Evolutionary conservation across 2,329 filamentous ascomycete genomes (phyloP).

Genomic region (Mollisia scopiformis): DNA sequence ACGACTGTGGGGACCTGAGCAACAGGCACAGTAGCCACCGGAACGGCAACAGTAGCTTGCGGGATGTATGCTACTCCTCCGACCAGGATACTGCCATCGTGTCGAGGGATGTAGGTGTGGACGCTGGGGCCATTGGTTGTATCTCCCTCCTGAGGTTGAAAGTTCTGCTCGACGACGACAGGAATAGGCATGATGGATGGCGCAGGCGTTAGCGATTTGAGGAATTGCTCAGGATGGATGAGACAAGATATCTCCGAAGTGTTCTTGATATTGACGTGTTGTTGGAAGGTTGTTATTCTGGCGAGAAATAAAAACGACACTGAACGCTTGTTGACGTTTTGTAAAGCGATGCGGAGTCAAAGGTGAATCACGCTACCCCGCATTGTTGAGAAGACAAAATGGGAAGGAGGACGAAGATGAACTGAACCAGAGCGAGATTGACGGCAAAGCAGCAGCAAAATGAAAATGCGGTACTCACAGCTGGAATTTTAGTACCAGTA

Average conservation of each 20-base stretch:
- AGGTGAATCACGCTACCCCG: background rate
- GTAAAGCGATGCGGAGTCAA: background rate
- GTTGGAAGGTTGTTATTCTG: background rate
- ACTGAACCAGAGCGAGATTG: background rate
- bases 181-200: background rate
- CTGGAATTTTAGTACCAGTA: conserved; percentile 7
- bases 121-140: conserved; percentile 57
- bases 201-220: background rate
- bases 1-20: conserved; percentile 3
- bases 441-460: background rate
- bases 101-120: conserved; percentile 57
- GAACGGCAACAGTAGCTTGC: conserved; percentile 3
- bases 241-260: background rate
- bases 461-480: background rate
- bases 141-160: conserved; percentile 61
- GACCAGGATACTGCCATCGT: conserved; percentile 30
- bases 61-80: conserved; percentile 25
- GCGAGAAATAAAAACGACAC: background rate
- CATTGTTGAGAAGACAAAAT: background rate
- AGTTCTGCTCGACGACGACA: conserved; percentile 48
- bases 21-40: conserved; percentile 1
- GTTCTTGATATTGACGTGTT: background rate
- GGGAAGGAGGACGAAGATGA: background rate
- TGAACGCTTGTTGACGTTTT: background rate
- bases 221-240: background rate